phyloP scores from a whole-genome alignment of 306 rosid species.

The Echinosophora koreensis region DNA sequence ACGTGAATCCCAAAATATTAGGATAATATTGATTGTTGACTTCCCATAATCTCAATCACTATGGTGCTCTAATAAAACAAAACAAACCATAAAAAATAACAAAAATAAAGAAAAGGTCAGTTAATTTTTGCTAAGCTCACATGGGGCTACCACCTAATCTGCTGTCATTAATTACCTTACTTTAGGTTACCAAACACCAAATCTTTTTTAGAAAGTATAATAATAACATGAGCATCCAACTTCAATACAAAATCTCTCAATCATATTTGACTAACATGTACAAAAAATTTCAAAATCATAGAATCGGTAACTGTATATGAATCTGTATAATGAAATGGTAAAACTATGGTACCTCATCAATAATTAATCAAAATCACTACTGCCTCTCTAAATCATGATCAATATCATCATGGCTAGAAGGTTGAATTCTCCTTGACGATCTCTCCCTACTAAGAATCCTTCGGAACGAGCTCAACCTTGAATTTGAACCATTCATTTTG shows the following conservation, averaged over 20 bases:
- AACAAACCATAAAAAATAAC: neutral
- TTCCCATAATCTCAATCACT: constrained; percentile 1
- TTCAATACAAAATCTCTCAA: constrained; percentile 37
- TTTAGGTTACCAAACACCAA: constrained; percentile 49
- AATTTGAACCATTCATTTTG: constrained; percentile 49
- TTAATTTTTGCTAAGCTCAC: constrained; percentile 43
- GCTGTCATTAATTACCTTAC: constrained; percentile 15
- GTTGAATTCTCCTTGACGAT: constrained; percentile 56
- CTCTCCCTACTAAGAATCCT: constrained; percentile 64
- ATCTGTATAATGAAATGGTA: neutral
- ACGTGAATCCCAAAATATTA: constrained; percentile 38
- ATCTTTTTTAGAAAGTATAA: constrained; percentile 5
- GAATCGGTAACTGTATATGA: neutral
- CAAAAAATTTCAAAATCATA: neutral
- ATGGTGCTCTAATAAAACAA: constrained; percentile 5
- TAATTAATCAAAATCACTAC: neutral
- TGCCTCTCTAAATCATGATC: constrained; percentile 68
- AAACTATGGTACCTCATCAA: neutral
- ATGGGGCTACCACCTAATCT: constrained; percentile 49
- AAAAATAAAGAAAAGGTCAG: neutral
- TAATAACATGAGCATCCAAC: constrained; percentile 1
- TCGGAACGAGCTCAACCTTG: constrained; percentile 61
- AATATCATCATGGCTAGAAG: constrained; percentile 33
- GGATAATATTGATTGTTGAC: constrained; percentile 43
- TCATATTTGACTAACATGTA: neutral